phyloP scores from a whole-genome alignment of 2,329 filamentous ascomycete genomes.

The Ciborinia camelliae region DNA sequence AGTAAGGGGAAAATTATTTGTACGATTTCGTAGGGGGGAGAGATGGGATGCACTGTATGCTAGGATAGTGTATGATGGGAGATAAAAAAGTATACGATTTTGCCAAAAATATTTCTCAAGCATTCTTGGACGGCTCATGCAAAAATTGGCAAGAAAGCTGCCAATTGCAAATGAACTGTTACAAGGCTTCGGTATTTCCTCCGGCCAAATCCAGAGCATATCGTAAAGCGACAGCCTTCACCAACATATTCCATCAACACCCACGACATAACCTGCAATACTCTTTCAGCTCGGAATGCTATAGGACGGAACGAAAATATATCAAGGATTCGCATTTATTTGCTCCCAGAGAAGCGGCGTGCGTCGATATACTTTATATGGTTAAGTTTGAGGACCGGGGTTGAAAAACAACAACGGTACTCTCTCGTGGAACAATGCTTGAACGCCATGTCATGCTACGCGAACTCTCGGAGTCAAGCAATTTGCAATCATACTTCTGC shows the following conservation, averaged over 20 bases:
- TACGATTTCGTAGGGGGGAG: constrained; percentile 37
- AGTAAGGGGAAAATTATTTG: constrained; percentile 72
- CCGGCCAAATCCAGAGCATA: background rate
- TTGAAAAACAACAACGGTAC: background rate
- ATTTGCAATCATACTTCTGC: background rate
- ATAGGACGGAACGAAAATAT: background rate
- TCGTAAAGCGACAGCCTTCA: background rate
- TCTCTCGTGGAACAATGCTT: background rate
- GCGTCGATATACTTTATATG: background rate
- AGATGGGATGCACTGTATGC: background rate
- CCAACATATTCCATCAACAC: background rate
- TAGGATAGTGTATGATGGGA: background rate
- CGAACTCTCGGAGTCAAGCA: background rate
- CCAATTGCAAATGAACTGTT: background rate
- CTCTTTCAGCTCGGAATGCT: background rate
- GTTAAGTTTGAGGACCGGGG: background rate
- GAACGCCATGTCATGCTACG: background rate
- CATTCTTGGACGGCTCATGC: background rate
- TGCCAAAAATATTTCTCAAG: background rate
- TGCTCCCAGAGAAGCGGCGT: background rate
- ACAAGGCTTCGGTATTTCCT: background rate
- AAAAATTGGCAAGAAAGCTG: background rate
- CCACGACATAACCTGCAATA: background rate
- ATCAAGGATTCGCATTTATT: background rate
- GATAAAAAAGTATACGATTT: background rate